phyloP scores from a whole-genome alignment of 2,329 filamentous ascomycete species.

The Pseudopyrenochaeta lycopersici region DNA sequence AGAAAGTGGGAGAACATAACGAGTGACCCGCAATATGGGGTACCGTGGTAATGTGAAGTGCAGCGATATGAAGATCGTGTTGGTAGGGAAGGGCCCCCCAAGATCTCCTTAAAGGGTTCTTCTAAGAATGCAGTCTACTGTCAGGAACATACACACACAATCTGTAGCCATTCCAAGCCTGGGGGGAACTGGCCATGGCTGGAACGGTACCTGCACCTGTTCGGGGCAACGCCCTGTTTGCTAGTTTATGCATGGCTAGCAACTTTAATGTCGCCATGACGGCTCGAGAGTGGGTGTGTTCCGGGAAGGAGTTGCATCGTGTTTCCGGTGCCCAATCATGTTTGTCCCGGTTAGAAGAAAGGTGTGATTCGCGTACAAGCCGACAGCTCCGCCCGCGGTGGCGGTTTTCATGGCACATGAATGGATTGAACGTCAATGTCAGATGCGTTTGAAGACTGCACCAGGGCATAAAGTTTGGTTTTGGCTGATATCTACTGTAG shows the following conservation, averaged over 20 bases:
- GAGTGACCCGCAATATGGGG: neutral
- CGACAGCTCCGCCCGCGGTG: neutral
- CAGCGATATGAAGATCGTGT: neutral
- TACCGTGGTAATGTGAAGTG: neutral
- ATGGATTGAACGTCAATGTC: neutral
- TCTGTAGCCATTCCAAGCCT: slow-evolving; percentile 2
- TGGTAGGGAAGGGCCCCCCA: neutral
- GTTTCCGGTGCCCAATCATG: slow-evolving; percentile 5
- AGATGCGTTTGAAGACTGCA: neutral
- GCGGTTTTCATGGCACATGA: neutral
- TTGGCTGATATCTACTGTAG: neutral
- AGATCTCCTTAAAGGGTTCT: neutral
- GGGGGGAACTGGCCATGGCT: neutral
- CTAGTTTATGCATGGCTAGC: slow-evolving; percentile 13
- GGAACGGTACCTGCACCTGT: slow-evolving; percentile 3
- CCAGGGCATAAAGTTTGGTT: neutral
- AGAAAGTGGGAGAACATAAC: slow-evolving; percentile 13
- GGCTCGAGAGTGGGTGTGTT: slow-evolving; percentile 5
- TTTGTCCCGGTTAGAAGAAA: neutral
- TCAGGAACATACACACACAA: slow-evolving; percentile 8
- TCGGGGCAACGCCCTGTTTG: slow-evolving; percentile 3
- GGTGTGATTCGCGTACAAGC: neutral
- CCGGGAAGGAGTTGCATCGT: neutral
- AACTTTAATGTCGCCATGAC: slow-evolving; percentile 16
- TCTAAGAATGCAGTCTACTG: neutral